phyloP scores from a whole-genome alignment of 2,329 filamentous ascomycete genomes.

The Fusarium armeniacum region DNA sequence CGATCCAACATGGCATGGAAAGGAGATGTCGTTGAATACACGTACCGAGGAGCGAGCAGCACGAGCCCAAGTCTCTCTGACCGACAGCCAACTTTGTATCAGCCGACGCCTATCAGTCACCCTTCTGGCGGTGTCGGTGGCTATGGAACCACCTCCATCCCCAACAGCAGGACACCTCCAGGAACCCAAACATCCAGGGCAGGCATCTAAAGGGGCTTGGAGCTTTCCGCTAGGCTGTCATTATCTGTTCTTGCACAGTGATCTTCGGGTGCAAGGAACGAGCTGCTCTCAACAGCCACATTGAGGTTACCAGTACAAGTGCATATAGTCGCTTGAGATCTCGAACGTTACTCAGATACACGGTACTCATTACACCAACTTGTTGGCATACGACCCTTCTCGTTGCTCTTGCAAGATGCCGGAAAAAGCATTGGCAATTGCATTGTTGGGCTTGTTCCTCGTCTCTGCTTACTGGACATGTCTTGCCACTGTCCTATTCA shows the following conservation, averaged over 20 bases:
- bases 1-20: slow-evolving; percentile 75
- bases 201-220: slow-evolving; percentile 3
- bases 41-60: slow-evolving; percentile 62
- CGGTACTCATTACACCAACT: neutral
- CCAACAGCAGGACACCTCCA: slow-evolving; percentile 21
- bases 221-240: too few relatives aligned
- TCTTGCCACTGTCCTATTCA: neutral
- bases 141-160: slow-evolving; percentile 22
- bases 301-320: neutral
- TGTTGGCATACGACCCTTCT: neutral
- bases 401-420: neutral
- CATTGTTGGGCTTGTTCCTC: neutral
- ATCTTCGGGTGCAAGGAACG: neutral
- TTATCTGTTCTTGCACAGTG: neutral
- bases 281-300: neutral
- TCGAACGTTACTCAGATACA: neutral
- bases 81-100: slow-evolving; percentile 66
- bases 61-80: slow-evolving; percentile 62
- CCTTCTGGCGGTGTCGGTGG: slow-evolving; percentile 13
- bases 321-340: neutral
- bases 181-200: slow-evolving; percentile 11
- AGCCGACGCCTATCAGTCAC: slow-evolving; percentile 61
- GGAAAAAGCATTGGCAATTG: neutral
- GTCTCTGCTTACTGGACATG: neutral
- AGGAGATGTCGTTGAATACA: slow-evolving; percentile 70